Base-by-base conservation (phyloP, 371 early-diverging fungal genomes). In the Rhizopus microsporus region DNA sequence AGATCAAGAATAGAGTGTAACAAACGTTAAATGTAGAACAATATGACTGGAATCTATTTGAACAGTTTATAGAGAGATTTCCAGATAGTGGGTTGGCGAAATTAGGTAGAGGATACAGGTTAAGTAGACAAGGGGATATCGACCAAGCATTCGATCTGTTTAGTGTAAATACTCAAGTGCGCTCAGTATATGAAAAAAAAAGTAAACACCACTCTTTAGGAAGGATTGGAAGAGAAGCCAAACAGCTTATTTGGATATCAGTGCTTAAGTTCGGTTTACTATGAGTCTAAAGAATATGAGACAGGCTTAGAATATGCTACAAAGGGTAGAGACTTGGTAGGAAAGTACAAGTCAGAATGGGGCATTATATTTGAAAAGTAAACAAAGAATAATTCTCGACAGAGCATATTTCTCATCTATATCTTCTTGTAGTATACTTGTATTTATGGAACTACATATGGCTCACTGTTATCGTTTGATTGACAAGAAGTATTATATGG, bases 381-480 rank as follows among this genome's bases (percentile, higher is more conserved):
- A 55, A 63, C 32, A 42, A 32, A 2, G 4, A 12, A 10, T 5
- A 33, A 42, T 4, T 12, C 35, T 16, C 49, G 43, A 16, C 42
- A 8, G 5, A 10, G 17, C 16, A 13, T 56, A n/a, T 23, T 31
- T 53, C 34, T 30, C 9, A 8, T 42, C 7, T 23, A 32, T 38
- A 3, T 12, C 23, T 32, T 16, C 30, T 9, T 3, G 23, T 59
- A 86, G 85, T n/a, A 70, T 81, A 50, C 58, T 73, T 16, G 62
- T 69, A 7, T 88, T 87, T 0, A 72, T 85, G 56, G 85, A 86
- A 39, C 56, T 87, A 23, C 80, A 80, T 57, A 77, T 88, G 69
- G 91, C 89, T 1, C 72, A 79, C 54, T 85, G 85, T 52, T 85
- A 87, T 61, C 75, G 81, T 12, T 75, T 76, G 33, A 48, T 85